Evolutionary conservation across 768 basidiomycete genomes (phyloP).

Genomic region (Lentinula boryana): DNA sequence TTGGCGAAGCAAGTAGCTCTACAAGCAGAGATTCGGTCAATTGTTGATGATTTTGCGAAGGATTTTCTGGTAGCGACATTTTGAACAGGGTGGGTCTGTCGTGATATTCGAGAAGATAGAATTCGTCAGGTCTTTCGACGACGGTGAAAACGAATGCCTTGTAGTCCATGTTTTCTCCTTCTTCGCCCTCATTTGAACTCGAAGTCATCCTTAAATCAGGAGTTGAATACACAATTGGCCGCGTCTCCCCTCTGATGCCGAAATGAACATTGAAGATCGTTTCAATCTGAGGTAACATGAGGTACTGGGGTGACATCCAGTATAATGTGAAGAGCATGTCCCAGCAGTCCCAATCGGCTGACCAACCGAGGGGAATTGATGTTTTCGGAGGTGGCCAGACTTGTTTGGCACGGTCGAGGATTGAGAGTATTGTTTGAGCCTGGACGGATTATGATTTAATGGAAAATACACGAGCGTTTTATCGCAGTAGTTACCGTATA

Average conservation of each 20-base stretch:
- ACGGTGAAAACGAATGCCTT: constrained; percentile 25
- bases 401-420: constrained; percentile 23
- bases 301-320: constrained; percentile 27
- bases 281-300: constrained; percentile 29
- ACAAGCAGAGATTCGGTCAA: constrained; percentile 8
- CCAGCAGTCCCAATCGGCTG: constrained; percentile 23
- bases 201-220: neutral
- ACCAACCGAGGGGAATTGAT: constrained; percentile 23
- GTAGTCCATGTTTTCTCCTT: constrained; percentile 4
- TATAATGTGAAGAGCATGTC: constrained; percentile 24
- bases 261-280: constrained; percentile 27
- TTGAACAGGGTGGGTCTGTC: constrained; percentile 19
- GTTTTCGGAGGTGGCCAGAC: constrained; percentile 19
- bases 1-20: constrained; percentile 23
- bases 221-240: constrained; percentile 23
- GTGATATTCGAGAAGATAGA: constrained; percentile 33
- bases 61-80: neutral
- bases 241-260: constrained; percentile 23
- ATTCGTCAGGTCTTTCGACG: constrained; percentile 29
- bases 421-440: neutral
- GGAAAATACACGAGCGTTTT: neutral
- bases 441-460: neutral
- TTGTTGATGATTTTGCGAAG: neutral
- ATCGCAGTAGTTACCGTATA: neutral
- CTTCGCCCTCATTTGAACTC: neutral